A percentile compares a stretch with the other conserved stretches of the same genome.
phyloP scores from a whole-genome alignment of 176 grass and related monocot genomes.

The Phyllostachys edulis region DNA sequence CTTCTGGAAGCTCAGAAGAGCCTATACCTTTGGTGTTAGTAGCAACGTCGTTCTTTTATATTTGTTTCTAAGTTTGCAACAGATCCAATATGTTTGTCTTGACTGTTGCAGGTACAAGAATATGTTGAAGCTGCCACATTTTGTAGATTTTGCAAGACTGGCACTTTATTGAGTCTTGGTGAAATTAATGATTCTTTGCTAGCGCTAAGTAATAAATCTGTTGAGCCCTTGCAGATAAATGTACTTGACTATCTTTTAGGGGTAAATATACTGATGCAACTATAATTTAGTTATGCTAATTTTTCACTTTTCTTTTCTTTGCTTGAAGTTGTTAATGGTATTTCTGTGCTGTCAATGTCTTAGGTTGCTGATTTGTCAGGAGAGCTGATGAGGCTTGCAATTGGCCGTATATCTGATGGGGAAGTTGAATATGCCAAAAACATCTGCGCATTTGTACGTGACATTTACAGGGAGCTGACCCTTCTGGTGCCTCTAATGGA shows the following conservation, averaged over 20 bases:
- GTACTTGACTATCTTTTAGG: conserved; percentile 91
- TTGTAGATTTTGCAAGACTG: conserved; percentile 89
- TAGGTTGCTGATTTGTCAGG: conserved; percentile 98
- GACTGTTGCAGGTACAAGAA: conserved; percentile 79
- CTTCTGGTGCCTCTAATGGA: conserved; percentile 94
- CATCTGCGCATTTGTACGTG: conserved; percentile 82
- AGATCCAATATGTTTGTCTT: conserved; percentile 15
- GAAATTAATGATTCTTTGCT: conserved; percentile 94
- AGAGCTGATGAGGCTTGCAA: conserved; percentile 95
- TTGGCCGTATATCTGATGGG: conserved; percentile 96
- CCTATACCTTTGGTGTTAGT: conserved; percentile 91
- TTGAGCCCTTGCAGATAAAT: conserved; percentile 93
- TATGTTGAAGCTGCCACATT: conserved; percentile 92
- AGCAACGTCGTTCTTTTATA: conserved; percentile 21
- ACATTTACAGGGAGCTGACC: conserved; percentile 89
- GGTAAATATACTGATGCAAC: conserved; percentile 44
- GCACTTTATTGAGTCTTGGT: conserved; percentile 76
- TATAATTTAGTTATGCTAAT: conserved; percentile 10
- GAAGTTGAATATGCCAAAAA: conserved; percentile 94
- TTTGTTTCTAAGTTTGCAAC: conserved; percentile 17
- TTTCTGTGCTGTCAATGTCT: conserved; percentile 39
- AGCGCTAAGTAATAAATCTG: conserved; percentile 57
- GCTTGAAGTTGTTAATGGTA: conserved; percentile 14
- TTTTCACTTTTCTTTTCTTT: neutral
- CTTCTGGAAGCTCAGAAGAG: conserved; percentile 97